Evolutionary conservation across 306 rosid genomes (phyloP), one percentile per base, ranked within the genome.

Genomic region (Notholithocarpus densiflorus): DNA sequence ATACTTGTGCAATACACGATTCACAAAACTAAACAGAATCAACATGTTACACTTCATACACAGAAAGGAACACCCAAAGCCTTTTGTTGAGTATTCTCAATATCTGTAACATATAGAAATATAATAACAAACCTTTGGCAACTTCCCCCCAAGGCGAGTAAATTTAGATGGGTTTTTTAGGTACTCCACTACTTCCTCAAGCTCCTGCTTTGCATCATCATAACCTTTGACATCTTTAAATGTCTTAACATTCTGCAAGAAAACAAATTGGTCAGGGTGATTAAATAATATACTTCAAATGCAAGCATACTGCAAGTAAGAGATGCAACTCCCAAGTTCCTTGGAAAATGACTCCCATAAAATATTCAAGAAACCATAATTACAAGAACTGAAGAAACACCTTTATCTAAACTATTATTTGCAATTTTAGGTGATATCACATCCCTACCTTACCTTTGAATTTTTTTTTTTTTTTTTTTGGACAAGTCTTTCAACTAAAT

Each of bases 191-290:
- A 96, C 98, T 87, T 96, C 99, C 88, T 96, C 98, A 68, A 96
- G 98, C 82, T 96, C 99, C 87, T 93, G 96, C 88, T 95, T 95
- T 56, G 99, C 99, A 85, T 95, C 99, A 75, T 95, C 99, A 84
- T 98, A 95, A 68, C 99, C 99, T 89, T 95, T 95, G 76, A 95
- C 99, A 83, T 95, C 99, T 88, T 93, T 95, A 80, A 95, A 95
- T 73, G 99, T 95, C 87, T 95, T 95, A 83, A 93, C 97, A 86
- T 95, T 95, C 99, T 95, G 87, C 82, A 53, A 77, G 68, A 75
- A 59, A 31, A 65, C 24, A 19, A 31, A 65, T 31, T 31, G 7
- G 40, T 27, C n/a, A 2, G 71, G 51, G 34, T 15, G 48, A 65
- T 65, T 65, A 65, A 14, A 26, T 6, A 26, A 32, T 13, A 9